These are phyloP conservation scores for Cladosporium sp. DNA, from an alignment of 2,329 filamentous ascomycete species.

Conservation along the genomic window DNA sequence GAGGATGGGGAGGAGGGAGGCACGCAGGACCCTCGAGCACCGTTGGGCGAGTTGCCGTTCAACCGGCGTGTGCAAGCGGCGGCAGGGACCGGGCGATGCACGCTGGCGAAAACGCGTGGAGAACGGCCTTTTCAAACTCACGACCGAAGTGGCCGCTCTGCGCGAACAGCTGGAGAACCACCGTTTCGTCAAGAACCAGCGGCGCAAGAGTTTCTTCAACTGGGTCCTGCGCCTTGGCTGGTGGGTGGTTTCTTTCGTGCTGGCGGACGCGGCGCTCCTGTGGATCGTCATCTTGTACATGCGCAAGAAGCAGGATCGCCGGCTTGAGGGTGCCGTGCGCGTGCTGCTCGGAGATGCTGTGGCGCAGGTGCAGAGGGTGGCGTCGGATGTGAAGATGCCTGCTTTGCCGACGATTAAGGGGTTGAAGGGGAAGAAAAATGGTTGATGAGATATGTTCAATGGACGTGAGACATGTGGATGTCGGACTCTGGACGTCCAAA, in stretches of 20 bases:
- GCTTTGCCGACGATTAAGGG: conserved; percentile 21
- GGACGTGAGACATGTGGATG: no score
- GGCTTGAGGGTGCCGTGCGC: conserved; percentile 70
- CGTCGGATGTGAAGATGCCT: conserved; percentile 32
- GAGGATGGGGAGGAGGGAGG: not conserved
- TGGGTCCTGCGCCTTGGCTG: conserved; percentile 71
- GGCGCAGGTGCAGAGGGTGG: conserved; percentile 31
- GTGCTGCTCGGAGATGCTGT: conserved; percentile 53
- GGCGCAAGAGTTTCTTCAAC: conserved; percentile 59
- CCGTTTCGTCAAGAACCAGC: conserved; percentile 65
- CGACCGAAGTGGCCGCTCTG: conserved; percentile 85
- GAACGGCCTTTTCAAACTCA: conserved; percentile 79
- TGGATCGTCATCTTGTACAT: conserved; percentile 67
- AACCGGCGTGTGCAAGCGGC: not conserved
- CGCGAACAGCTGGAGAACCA: conserved; percentile 83
- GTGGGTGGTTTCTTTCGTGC: conserved; percentile 66
- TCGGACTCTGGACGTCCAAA: no score
- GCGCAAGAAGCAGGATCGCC: conserved; percentile 64
- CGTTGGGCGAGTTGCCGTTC: not conserved
- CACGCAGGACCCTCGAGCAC: not conserved
- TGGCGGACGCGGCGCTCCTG: conserved; percentile 66
- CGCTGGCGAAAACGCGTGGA: conserved; percentile 83
- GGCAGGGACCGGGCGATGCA: conserved; percentile 32
- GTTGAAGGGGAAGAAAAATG: conserved; percentile 17
- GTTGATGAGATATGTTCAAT: no score